Evolutionary conservation across 305 asterid species (phyloP).

Genomic region (Fraxinus baroniana): DNA sequence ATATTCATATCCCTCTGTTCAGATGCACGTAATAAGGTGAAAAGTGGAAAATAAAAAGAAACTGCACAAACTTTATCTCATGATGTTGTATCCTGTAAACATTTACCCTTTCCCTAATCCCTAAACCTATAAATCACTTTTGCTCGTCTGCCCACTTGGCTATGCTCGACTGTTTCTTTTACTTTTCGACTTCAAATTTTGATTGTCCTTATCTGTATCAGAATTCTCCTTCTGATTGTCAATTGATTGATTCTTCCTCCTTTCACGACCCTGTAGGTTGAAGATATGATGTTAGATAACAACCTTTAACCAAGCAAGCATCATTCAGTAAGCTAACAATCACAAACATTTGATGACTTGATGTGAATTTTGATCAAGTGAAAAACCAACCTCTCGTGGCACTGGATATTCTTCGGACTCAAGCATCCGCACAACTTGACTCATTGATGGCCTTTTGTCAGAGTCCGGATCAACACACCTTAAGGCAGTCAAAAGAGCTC

Average conservation of each 20-base stretch:
- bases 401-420: constrained; percentile 75
- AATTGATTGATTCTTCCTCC: constrained; percentile 39
- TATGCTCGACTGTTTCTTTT: background rate
- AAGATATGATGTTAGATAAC: background rate
- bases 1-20: background rate
- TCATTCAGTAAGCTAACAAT: background rate
- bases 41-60: background rate
- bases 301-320: background rate
- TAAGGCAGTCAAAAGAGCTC: constrained; percentile 67
- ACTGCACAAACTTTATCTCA: constrained; percentile 1
- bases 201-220: constrained; percentile 25
- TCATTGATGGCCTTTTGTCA: constrained; percentile 69
- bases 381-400: constrained; percentile 53
- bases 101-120: background rate
- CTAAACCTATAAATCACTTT: constrained; percentile 1
- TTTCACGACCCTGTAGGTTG: constrained; percentile 48
- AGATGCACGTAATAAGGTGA: background rate
- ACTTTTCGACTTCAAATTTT: constrained; percentile 30
- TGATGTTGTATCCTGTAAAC: background rate
- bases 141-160: background rate
- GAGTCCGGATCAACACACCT: constrained; percentile 79
- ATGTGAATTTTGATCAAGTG: background rate
- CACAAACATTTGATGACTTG: background rate
- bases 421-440: constrained; percentile 80
- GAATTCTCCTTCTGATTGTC: constrained; percentile 20